Percentiles rank a stretch among this genome's conserved stretches.
Evolutionary conservation across 2,329 filamentous ascomycete genomes (phyloP).

Genomic region (Exserohilum turcica): DNA sequence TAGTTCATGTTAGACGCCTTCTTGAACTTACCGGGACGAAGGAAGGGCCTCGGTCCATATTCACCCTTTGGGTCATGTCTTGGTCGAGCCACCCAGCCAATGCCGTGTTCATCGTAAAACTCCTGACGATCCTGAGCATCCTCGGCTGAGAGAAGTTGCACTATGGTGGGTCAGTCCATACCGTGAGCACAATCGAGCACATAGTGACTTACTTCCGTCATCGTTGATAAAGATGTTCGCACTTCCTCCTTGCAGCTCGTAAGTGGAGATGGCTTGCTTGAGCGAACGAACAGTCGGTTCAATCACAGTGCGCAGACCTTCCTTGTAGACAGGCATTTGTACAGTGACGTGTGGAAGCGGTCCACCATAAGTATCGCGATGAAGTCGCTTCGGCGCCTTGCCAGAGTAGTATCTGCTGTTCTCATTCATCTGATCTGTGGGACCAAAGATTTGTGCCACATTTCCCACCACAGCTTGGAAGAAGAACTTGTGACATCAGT

Average conservation of each 20-base stretch:
- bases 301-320: constrained; percentile 76
- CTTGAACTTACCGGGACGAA: constrained; percentile 46
- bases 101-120: constrained; percentile 57
- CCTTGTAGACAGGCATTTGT: constrained; percentile 88
- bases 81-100: constrained; percentile 57
- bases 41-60: constrained; percentile 26
- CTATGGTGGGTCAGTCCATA: constrained; percentile 9
- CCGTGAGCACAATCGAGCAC: fast-evolving
- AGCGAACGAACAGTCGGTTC: constrained; percentile 76
- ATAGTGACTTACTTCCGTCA: constrained; percentile 57
- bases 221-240: constrained; percentile 73
- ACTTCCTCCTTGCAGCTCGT: constrained; percentile 63
- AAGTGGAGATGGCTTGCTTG: constrained; percentile 66
- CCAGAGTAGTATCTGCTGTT: constrained; percentile 87
- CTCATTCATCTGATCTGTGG: constrained; percentile 70
- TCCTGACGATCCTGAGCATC: constrained; percentile 53
- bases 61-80: constrained; percentile 45
- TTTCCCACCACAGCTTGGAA: constrained; percentile 34
- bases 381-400: constrained; percentile 54
- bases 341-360: constrained; percentile 72
- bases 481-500: constrained; percentile 36
- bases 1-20: constrained; percentile 76
- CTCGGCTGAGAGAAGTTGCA: constrained; percentile 62
- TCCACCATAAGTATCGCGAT: constrained; percentile 56
- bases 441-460: constrained; percentile 68